Conservation (phyloP, 768 basidiomycete species). For the Lactarius hengduanensis region DNA sequence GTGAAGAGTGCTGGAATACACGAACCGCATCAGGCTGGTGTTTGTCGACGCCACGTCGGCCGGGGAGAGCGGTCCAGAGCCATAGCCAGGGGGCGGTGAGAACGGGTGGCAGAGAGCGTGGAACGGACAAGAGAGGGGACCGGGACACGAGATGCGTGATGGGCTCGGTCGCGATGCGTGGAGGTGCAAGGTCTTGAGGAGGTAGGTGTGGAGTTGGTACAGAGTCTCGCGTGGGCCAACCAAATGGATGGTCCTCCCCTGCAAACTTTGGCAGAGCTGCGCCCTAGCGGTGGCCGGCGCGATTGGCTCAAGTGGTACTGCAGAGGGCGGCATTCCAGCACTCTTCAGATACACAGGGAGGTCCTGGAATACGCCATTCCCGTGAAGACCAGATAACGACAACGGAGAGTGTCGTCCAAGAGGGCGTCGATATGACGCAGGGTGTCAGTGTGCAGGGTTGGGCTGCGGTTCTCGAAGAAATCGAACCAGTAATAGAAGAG, state of each 20-base stretch:
- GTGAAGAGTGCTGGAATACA: conserved; percentile 16
- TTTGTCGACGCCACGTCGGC: conserved; percentile 10
- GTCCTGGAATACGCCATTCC: not conserved
- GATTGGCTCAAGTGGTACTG: not conserved
- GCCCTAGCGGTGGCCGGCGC: not conserved
- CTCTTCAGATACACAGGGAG: not conserved
- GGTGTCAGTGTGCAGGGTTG: not conserved
- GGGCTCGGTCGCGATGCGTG: not conserved
- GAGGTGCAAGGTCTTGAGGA: conserved; percentile 6
- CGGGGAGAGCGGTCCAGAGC: not conserved
- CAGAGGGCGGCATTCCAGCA: not conserved
- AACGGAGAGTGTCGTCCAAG: conserved; percentile 12
- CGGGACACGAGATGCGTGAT: conserved; percentile 8
- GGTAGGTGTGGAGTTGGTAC: conserved; percentile 20
- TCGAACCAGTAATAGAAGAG: not conserved
- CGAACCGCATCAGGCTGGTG: conserved; percentile 19
- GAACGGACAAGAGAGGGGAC: conserved; percentile 16
- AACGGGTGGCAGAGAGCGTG: conserved; percentile 19
- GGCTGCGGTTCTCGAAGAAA: not conserved
- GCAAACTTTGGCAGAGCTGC: conserved; percentile 8
- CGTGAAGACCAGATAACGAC: not conserved
- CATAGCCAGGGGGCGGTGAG: not conserved
- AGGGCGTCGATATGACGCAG: conserved; percentile 10
- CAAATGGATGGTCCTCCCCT: conserved; percentile 12
- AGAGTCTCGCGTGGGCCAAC: conserved; percentile 18